Evolutionary conservation across 2,329 filamentous ascomycete genomes (phyloP).

Genomic region (Penicillium sp.): DNA sequence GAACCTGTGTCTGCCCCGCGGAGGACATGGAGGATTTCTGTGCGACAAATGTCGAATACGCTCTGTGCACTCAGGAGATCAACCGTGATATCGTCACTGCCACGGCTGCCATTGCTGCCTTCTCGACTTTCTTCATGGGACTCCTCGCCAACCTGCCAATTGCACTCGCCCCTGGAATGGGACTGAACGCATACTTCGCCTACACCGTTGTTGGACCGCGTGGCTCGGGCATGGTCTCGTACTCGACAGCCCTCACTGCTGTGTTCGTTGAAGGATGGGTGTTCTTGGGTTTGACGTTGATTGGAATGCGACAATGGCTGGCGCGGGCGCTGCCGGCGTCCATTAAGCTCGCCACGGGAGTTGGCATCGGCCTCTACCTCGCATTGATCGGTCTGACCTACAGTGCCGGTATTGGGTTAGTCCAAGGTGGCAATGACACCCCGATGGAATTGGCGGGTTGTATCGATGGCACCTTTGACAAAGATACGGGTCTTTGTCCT

Average conservation of each 20-base stretch:
- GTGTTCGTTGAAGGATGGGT: constrained; percentile 88
- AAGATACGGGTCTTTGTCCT: constrained; percentile 57
- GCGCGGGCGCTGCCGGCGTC: constrained; percentile 77
- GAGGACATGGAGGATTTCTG: constrained; percentile 47
- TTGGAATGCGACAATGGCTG: constrained; percentile 84
- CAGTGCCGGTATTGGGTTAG: constrained; percentile 75
- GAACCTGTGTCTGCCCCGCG: constrained; percentile 70
- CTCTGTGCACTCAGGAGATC: constrained; percentile 53
- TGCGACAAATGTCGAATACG: constrained; percentile 48
- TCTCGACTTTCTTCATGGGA: constrained; percentile 81
- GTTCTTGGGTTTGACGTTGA: constrained; percentile 74
- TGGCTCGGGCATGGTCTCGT: constrained; percentile 71
- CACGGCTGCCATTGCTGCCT: constrained; percentile 76
- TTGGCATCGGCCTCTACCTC: constrained; percentile 81
- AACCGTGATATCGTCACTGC: constrained; percentile 80
- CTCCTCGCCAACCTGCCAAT: constrained; percentile 78
- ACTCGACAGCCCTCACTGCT: constrained; percentile 73
- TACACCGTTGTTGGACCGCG: constrained; percentile 78
- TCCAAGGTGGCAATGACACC: constrained; percentile 66
- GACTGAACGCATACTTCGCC: constrained; percentile 83
- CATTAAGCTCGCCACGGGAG: constrained; percentile 83
- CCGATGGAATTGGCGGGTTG: constrained; percentile 78
- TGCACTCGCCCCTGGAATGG: constrained; percentile 72
- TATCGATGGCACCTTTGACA: constrained; percentile 35
- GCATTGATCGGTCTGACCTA: constrained; percentile 67